Evolutionary conservation across 192 early-diverging fungal species (phyloP).

Genomic region (Rhizophagus sp.): DNA sequence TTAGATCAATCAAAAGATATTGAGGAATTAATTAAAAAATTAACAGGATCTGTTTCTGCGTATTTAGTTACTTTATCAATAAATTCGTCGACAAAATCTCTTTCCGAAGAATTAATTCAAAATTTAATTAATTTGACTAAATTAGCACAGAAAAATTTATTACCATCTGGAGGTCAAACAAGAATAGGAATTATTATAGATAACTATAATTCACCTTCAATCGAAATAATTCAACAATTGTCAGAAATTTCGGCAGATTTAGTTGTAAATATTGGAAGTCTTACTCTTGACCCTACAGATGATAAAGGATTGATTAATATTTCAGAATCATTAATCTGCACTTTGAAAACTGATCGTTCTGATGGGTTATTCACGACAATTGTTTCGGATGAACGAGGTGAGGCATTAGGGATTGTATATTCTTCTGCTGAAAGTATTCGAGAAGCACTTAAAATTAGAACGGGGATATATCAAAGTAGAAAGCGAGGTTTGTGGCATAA

Average conservation of each 20-base stretch:
- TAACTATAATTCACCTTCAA: background rate
- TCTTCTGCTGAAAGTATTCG: slow-evolving; percentile 81
- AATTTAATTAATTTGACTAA: slow-evolving; percentile 17
- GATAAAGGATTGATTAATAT: slow-evolving; percentile 44
- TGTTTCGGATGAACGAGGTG: slow-evolving; percentile 87
- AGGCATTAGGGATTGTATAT: slow-evolving; percentile 92
- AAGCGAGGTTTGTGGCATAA: slow-evolving; percentile 93
- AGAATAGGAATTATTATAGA: slow-evolving; percentile 4
- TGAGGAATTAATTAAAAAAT: background rate
- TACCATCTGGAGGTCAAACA: background rate
- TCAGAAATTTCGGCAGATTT: slow-evolving; percentile 1
- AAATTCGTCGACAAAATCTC: background rate
- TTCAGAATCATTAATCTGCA: slow-evolving; percentile 59
- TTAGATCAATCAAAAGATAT: background rate
- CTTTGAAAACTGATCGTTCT: slow-evolving; percentile 75
- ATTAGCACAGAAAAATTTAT: background rate
- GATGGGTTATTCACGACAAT: slow-evolving; percentile 92
- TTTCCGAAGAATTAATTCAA: slow-evolving; percentile 1
- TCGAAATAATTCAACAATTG: slow-evolving; percentile 14
- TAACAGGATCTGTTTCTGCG: slow-evolving; percentile 13
- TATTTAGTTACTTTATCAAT: slow-evolving; percentile 13
- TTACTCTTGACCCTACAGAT: slow-evolving; percentile 20
- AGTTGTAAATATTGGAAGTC: slow-evolving; percentile 5
- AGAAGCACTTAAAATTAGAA: slow-evolving; percentile 72
- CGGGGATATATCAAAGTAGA: slow-evolving; percentile 94